Conservation (phyloP, 371 early-diverging fungal species). For the Nematocida homosporus region DNA sequence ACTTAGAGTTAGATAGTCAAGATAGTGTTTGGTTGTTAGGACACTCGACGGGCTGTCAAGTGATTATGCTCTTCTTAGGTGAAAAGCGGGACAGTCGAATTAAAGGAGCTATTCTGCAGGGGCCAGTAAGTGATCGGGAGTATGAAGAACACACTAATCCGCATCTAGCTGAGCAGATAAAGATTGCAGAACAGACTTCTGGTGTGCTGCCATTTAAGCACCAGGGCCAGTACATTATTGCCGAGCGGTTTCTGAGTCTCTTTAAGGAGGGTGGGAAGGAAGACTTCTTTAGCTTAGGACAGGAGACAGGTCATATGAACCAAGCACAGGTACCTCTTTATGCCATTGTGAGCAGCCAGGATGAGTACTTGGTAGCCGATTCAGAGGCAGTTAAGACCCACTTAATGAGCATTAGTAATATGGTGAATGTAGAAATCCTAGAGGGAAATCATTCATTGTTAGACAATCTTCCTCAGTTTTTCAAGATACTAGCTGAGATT, state of each 20-base stretch:
- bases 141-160: constrained; percentile 51
- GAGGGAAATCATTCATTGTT: constrained; percentile 25
- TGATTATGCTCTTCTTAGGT: constrained; percentile 43
- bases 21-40: constrained; percentile 56
- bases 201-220: constrained; percentile 45
- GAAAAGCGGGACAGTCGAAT: neutral
- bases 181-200: constrained; percentile 21
- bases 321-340: constrained; percentile 27
- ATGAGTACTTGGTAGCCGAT: constrained; percentile 54
- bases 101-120: constrained; percentile 58
- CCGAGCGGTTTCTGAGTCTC: constrained; percentile 56
- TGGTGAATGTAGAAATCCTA: constrained; percentile 14
- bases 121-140: constrained; percentile 68
- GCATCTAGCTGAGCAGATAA: constrained; percentile 21
- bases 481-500: no score
- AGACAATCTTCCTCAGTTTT: no score
- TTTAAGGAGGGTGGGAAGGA: constrained; percentile 56
- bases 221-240: neutral
- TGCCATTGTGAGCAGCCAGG: constrained; percentile 55
- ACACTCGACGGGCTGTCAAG: constrained; percentile 67
- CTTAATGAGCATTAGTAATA: constrained; percentile 1
- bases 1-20: neutral
- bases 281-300: constrained; percentile 61
- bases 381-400: constrained; percentile 34
- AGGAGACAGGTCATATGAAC: constrained; percentile 38